Evolutionary conservation across 2,329 filamentous ascomycete genomes (phyloP).

Genomic region (Gnomoniopsis sp.): DNA sequence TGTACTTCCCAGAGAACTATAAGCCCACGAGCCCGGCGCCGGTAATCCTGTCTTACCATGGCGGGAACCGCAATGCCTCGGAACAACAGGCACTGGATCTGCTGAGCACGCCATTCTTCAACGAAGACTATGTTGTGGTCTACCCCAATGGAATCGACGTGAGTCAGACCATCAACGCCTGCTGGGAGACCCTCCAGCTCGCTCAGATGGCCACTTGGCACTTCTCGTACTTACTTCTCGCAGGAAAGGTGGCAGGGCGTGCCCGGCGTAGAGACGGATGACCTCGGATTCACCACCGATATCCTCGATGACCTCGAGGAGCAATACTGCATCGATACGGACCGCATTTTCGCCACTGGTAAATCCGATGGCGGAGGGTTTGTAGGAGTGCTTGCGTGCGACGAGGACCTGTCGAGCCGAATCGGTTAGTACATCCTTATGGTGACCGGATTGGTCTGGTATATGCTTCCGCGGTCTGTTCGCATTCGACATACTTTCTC

Average conservation of each 20-base stretch:
- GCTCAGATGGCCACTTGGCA: not conserved
- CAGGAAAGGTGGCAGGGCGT: slow-evolving; percentile 38
- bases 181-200: not conserved
- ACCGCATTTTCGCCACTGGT: slow-evolving; percentile 38
- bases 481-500: not conserved
- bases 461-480: not conserved
- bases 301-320: slow-evolving; percentile 35
- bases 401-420: slow-evolving; percentile 27
- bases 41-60: slow-evolving; percentile 45
- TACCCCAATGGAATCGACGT: slow-evolving; percentile 43
- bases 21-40: slow-evolving; percentile 31
- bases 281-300: slow-evolving; percentile 41
- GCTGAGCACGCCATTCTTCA: slow-evolving; percentile 35
- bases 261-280: slow-evolving; percentile 35
- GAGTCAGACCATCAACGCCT: not conserved
- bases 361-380: slow-evolving; percentile 45
- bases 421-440: slow-evolving; percentile 15
- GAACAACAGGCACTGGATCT: slow-evolving; percentile 33
- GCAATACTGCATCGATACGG: slow-evolving; percentile 35
- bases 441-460: not conserved
- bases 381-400: slow-evolving; percentile 38
- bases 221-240: not conserved
- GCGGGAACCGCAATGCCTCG: slow-evolving; percentile 32
- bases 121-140: slow-evolving; percentile 32
- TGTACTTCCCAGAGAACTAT: slow-evolving; percentile 35